Percentiles rank a stretch among this genome's conserved stretches.
Evolutionary conservation across 768 basidiomycete species (phyloP).

Genomic region (Dictyophora rubrovolvata): DNA sequence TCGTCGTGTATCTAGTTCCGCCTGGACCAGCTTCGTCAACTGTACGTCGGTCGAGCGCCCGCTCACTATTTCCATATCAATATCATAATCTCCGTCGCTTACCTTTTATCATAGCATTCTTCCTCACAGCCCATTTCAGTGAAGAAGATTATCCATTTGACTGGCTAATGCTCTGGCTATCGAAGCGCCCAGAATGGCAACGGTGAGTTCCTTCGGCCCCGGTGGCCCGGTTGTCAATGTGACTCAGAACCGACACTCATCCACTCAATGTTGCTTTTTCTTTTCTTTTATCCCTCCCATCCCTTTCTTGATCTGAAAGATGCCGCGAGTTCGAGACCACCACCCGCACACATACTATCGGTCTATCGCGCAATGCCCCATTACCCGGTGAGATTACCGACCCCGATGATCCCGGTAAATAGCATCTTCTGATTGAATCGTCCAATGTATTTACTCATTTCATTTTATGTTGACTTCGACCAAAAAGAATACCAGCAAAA

Average conservation of each 20-base stretch:
- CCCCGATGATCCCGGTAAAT: conserved; percentile 10
- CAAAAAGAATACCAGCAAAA: conserved; percentile 26
- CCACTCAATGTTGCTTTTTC: not conserved
- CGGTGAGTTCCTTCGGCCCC: conserved; percentile 22
- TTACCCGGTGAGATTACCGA: conserved; percentile 2
- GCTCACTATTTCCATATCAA: conserved; percentile 15
- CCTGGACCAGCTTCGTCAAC: conserved; percentile 75
- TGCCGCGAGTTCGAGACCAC: conserved; percentile 86
- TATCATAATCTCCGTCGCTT: not conserved
- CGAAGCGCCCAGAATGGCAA: conserved; percentile 78
- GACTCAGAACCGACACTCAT: not conserved
- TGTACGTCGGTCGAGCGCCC: conserved; percentile 41
- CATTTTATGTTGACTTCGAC: conserved; percentile 39
- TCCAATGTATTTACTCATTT: not conserved
- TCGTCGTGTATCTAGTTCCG: conserved; percentile 69
- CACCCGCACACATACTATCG: conserved; percentile 56
- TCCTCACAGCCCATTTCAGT: conserved; percentile 83
- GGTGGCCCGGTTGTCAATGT: not conserved
- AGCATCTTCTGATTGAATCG: not conserved
- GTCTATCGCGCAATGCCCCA: conserved; percentile 6
- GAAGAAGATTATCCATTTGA: conserved; percentile 88
- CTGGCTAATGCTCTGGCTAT: conserved; percentile 88
- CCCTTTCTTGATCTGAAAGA: conserved; percentile 4
- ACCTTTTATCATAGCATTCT: conserved; percentile 46
- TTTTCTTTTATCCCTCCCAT: not conserved